Base-by-base conservation (phyloP, 768 basidiomycete genomes). In the Rhodotorula sphaerocarpa region DNA sequence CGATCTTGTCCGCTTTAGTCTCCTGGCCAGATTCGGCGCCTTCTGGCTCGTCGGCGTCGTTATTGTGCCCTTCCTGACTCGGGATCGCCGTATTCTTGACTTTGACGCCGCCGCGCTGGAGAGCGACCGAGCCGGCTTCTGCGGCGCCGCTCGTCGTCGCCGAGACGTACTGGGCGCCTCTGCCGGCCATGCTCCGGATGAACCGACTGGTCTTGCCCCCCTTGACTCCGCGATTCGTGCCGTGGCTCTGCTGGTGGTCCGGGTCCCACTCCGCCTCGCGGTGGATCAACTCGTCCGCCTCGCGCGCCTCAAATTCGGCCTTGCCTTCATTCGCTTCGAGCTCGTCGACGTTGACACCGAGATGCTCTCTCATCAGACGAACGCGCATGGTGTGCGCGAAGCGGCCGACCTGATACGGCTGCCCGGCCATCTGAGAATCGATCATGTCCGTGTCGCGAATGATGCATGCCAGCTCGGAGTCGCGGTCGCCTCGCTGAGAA, bases 371-470 rank as follows among this genome's bases (percentile, higher is more conserved):
- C 95, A 99, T 99, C 63, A 99, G 79, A 23, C 93, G 84, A 50
- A 97, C 80, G 10, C 95, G 86, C 16, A 99, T 80, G 5, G 87
- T 87, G 75, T 99, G 95, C 3, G 93, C 91, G 75, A 95, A 99
- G 30, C 93, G 86, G 25, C 95, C 95, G 61, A 97, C 93, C 80
- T 89, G 83, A 80, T 87, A 97, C 0, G 91, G 88, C 70, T 83
- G 83, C 23, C 95, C 93, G 14, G 85, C 93, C 93, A 99, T 97
- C 1, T 81, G 85, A 57, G 91, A 82, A 62, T 93, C 85, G 55
- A 97, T 86, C 87, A 99, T 86, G 72, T 99, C 93, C 5, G 93
- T 97, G 72, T 99, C 95, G 65, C 90, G 80, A 55, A 97, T 88
- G 48, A 99, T 84, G 42, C 88, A 84, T 5, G 90, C 90, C 39